phyloP scores from a whole-genome alignment of 73 alveolate species.

The Paramecium sexaurelia region DNA sequence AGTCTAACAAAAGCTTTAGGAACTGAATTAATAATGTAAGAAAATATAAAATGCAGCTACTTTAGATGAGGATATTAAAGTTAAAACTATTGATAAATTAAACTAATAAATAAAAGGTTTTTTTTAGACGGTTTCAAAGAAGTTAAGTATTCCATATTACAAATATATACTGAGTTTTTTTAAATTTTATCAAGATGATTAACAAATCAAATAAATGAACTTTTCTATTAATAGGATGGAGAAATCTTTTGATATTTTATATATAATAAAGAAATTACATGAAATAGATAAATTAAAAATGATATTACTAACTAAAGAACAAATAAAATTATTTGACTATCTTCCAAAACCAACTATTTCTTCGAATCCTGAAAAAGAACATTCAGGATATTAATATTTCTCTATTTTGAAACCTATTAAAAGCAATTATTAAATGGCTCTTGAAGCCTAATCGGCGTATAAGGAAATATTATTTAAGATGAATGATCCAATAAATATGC shows the following conservation, averaged over 20 bases:
- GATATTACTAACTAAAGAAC: neutral
- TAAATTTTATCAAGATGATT: neutral
- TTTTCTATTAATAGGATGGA: constrained; percentile 11
- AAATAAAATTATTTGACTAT: neutral
- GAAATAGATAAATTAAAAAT: constrained; percentile 33
- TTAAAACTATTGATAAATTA: neutral
- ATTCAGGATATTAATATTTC: neutral
- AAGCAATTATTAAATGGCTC: constrained; percentile 12
- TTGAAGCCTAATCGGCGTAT: constrained; percentile 10
- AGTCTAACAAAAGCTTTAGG: neutral
- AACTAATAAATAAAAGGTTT: neutral
- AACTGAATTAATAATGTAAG: neutral
- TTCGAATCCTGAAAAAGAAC: neutral
- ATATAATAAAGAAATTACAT: neutral
- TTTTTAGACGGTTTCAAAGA: constrained; percentile 1
- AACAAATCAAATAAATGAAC: neutral
- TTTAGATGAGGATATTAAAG: neutral
- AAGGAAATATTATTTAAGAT: neutral
- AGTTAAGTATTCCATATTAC: neutral
- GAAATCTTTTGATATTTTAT: constrained; percentile 31
- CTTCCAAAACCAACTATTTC: constrained; percentile 36
- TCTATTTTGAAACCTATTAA: neutral
- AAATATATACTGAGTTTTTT: neutral
- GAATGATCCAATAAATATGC: neutral
- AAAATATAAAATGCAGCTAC: neutral